Evolutionary conservation across 257 asterid species (phyloP).

Genomic region (Haberlea rhodopensis): DNA sequence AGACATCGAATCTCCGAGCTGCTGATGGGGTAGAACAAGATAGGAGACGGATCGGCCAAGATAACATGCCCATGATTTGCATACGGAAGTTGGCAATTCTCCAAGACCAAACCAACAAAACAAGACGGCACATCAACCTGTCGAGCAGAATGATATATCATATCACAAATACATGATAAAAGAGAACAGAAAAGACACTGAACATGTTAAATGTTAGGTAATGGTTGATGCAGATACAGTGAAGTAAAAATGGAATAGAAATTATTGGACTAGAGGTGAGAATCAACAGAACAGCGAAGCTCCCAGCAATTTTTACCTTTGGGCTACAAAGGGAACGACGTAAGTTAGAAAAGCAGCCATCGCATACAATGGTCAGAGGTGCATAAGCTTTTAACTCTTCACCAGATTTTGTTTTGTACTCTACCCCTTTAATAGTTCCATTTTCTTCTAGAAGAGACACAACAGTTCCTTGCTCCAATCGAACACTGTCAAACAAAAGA

Average conservation of each 20-base stretch:
- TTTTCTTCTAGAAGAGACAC: slow-evolving; percentile 41
- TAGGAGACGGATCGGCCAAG: slow-evolving; percentile 48
- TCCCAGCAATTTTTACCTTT: slow-evolving; percentile 21
- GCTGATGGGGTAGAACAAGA: slow-evolving; percentile 50
- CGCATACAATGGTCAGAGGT: slow-evolving; percentile 40
- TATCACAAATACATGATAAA: neutral
- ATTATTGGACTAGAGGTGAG: neutral
- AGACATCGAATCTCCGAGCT: slow-evolving; percentile 49
- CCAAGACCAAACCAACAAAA: slow-evolving; percentile 44
- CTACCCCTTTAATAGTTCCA: slow-evolving; percentile 38
- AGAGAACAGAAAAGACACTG: neutral
- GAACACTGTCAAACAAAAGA: slow-evolving; percentile 21
- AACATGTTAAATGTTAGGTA: neutral
- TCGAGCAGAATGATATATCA: slow-evolving; percentile 3
- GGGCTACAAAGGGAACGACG: slow-evolving; percentile 42
- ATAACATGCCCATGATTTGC: slow-evolving; percentile 49
- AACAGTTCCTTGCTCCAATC: slow-evolving; percentile 42
- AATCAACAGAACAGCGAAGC: neutral
- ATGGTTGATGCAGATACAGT: neutral
- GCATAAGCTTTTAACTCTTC: slow-evolving; percentile 38
- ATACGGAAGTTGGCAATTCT: slow-evolving; percentile 39
- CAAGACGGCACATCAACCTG: slow-evolving; percentile 54
- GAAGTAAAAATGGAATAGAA: neutral
- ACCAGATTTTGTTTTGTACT: slow-evolving; percentile 36
- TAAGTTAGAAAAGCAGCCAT: slow-evolving; percentile 46